Evolutionary conservation across 2,329 filamentous ascomycete genomes (phyloP).

Genomic region (Sclerotinia glacialis): DNA sequence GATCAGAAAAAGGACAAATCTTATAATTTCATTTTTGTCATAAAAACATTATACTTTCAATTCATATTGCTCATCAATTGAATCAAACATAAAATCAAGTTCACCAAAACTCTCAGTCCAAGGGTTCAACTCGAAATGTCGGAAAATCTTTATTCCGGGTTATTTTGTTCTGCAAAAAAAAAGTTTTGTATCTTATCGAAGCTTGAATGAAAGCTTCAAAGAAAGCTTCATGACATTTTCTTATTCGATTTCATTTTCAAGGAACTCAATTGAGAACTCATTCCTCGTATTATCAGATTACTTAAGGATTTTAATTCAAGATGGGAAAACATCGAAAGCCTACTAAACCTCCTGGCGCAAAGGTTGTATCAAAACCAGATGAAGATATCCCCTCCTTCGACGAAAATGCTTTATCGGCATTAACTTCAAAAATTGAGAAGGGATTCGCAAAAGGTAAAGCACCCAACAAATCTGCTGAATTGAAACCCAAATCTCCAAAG

Average conservation of each 20-base stretch:
- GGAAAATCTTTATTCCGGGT: slow-evolving; percentile 19
- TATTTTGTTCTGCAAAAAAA: not conserved
- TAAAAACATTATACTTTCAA: not conserved
- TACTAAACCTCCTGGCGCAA: slow-evolving; percentile 19
- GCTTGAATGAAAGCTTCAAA: too few relatives aligned
- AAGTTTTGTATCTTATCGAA: slow-evolving; percentile 17
- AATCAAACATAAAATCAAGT: not conserved
- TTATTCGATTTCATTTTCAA: not conserved
- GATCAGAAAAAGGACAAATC: not conserved
- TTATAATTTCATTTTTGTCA: not conserved
- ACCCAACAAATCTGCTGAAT: slow-evolving; percentile 27
- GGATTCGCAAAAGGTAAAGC: slow-evolving; percentile 45
- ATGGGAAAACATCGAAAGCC: slow-evolving; percentile 36
- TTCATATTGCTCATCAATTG: not conserved
- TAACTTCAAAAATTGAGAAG: slow-evolving; percentile 58
- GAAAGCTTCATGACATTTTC: not conserved
- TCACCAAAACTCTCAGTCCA: not conserved
- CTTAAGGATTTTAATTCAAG: not conserved
- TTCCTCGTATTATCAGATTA: not conserved
- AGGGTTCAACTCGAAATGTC: not conserved
- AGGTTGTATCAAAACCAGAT: slow-evolving; percentile 28
- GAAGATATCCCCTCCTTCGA: slow-evolving; percentile 46
- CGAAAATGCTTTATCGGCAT: slow-evolving; percentile 49
- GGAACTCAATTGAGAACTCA: not conserved
- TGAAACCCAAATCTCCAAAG: slow-evolving; percentile 41